phyloP scores from a whole-genome alignment of 23 red algal genomes.

The Gracilaria gracilis region DNA sequence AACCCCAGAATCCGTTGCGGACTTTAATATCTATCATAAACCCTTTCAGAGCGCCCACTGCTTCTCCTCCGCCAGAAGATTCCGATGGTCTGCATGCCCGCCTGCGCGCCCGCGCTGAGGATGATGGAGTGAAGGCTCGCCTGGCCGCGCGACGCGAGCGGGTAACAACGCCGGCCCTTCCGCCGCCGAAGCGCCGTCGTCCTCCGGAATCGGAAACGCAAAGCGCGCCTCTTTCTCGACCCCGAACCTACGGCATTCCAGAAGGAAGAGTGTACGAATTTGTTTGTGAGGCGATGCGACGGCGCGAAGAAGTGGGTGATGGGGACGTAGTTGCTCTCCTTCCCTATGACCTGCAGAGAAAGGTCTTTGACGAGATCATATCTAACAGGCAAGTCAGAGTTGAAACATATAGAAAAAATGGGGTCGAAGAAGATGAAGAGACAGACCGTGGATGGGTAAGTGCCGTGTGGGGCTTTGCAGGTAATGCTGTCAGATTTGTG shows the following conservation, averaged over 20 bases:
- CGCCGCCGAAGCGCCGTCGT: constrained; percentile 37
- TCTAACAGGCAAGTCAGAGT: constrained; percentile 17
- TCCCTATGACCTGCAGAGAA: constrained; percentile 51
- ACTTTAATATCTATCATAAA: constrained; percentile 11
- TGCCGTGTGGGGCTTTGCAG: constrained; percentile 15
- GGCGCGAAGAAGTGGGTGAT: constrained; percentile 35
- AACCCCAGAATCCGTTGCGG: constrained; percentile 19
- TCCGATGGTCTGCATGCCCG: constrained; percentile 17
- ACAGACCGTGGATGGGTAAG: not conserved
- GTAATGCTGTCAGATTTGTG: constrained; percentile 1
- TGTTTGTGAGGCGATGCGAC: constrained; percentile 24
- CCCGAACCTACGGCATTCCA: constrained; percentile 15
- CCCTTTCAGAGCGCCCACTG: constrained; percentile 3
- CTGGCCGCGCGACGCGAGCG: constrained; percentile 33
- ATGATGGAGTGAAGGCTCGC: constrained; percentile 52
- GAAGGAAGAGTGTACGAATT: constrained; percentile 33
- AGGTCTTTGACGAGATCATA: constrained; percentile 52
- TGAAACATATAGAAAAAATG: not conserved
- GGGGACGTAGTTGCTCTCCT: constrained; percentile 42
- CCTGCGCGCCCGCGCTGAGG: constrained; percentile 22
- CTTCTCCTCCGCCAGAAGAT: not conserved
- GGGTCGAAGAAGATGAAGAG: not conserved
- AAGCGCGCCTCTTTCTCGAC: not conserved
- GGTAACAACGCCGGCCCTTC: not conserved
- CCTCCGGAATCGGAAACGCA: not conserved